Evolutionary conservation across 768 basidiomycete species (phyloP).

Genomic region (Mycena capillaripes): DNA sequence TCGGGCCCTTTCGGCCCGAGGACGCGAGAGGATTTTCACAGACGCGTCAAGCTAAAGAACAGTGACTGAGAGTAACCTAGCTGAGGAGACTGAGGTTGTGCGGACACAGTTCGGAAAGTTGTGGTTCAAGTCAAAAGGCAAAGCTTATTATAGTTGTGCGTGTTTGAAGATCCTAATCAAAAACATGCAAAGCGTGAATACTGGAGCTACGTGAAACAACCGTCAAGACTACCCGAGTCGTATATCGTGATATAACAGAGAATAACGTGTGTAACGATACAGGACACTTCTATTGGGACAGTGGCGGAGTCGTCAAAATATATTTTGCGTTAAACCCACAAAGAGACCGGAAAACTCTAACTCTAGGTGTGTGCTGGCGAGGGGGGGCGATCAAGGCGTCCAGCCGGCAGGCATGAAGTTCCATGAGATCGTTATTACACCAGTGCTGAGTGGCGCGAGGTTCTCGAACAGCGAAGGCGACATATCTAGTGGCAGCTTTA

Average conservation of each 20-base stretch:
- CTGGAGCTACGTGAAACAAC: neutral
- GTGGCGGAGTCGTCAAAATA: slow-evolving; percentile 27
- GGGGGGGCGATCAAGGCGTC: slow-evolving; percentile 49
- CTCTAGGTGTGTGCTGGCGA: neutral
- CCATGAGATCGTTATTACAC: slow-evolving; percentile 71
- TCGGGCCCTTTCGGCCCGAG: too few relatives aligned
- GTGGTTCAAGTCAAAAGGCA: neutral
- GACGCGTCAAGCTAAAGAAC: too few relatives aligned
- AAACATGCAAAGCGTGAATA: slow-evolving; percentile 16
- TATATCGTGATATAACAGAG: neutral
- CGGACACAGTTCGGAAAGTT: too few relatives aligned
- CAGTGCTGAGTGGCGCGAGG: slow-evolving; percentile 61
- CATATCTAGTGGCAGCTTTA: slow-evolving; percentile 64
- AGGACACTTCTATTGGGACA: slow-evolving; percentile 28
- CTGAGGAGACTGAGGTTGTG: too few relatives aligned
- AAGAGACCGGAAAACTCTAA: neutral
- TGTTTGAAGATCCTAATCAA: neutral
- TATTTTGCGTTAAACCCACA: slow-evolving; percentile 15
- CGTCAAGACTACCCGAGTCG: slow-evolving; percentile 28
- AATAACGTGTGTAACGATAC: slow-evolving; percentile 29
- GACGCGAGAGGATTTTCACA: too few relatives aligned
- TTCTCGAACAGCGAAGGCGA: slow-evolving; percentile 72
- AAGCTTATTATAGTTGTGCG: neutral
- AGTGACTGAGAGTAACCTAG: too few relatives aligned
- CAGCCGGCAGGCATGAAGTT: slow-evolving; percentile 66